Evolutionary conservation across 768 basidiomycete genomes (phyloP), one percentile per base, ranked within the genome.

Genomic region (Cystobasidium ongulense): DNA sequence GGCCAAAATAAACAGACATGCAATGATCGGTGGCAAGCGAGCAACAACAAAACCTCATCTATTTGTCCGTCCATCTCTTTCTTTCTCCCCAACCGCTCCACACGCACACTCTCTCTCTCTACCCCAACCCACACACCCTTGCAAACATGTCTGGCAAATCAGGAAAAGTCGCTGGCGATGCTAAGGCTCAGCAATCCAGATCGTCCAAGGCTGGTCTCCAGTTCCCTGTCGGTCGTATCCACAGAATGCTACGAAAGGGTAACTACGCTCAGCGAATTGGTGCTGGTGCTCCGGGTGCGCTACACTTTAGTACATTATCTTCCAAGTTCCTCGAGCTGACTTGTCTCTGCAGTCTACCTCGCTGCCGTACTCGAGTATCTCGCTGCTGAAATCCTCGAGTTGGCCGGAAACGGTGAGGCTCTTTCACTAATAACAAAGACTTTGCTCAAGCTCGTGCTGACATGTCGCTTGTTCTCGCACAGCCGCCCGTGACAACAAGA

Each of bases 261-360:
- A 91, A 92, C 84, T 92, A 91, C 76, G 88, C 89, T 61, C 88
- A 90, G 77, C 89, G 91, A 81, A 88, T 92, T 75, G 91, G 91
- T 82, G 89, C 90, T 71, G 90, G 91, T 83, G 90, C 91, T 76
- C 90, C 91, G 79, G 68, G 68, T 71, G 68, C 31, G 68, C 59
- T 35, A 7, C 4, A 33, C 7, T 31, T 31, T 11, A 15, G 10
- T 31, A 27, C 3, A 27, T 23, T 64, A 4, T 13, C 35, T 10
- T 11, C 1, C 4, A 35, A n/a, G 54, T 27, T 5, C 7, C 50
- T 21, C 21, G n/a, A 3, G 43, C 53, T 71, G 54, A 57, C 68
- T 35, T 31, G 23, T 46, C 33, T 23, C 29, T 38, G 21, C 66
- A 89, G 91, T 91, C 63, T 91, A 90, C 82, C 86, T 91, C 74